Conservation (phyloP, 2,329 filamentous ascomycete species). For the Cadophora gregata region DNA sequence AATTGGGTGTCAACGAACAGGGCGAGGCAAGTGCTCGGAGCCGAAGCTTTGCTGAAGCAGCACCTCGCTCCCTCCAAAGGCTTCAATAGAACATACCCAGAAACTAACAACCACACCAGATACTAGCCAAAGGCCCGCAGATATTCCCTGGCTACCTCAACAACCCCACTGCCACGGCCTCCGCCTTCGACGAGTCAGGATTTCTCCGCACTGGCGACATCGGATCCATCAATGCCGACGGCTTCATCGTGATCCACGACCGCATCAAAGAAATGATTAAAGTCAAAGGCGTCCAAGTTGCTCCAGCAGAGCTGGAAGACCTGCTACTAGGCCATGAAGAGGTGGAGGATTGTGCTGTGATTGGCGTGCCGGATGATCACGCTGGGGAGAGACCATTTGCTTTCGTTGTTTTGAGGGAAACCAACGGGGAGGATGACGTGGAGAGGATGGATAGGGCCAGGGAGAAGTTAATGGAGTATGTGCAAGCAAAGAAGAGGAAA, state of each 20-base stretch:
- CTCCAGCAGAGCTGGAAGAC: slow-evolving; percentile 67
- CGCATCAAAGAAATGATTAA: slow-evolving; percentile 72
- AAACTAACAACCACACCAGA: slow-evolving; percentile 1
- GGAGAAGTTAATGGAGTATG: slow-evolving; percentile 20
- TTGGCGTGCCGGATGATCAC: slow-evolving; percentile 63
- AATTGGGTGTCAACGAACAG: slow-evolving; percentile 42
- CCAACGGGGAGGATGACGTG: slow-evolving; percentile 44
- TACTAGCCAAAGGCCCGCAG: slow-evolving; percentile 50
- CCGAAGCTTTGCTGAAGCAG: not conserved
- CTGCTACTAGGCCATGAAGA: slow-evolving; percentile 51
- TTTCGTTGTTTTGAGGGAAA: slow-evolving; percentile 56
- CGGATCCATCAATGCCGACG: slow-evolving; percentile 28
- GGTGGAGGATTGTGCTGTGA: slow-evolving; percentile 66
- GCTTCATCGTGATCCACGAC: slow-evolving; percentile 51
- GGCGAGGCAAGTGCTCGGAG: slow-evolving; percentile 5
- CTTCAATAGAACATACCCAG: not conserved
- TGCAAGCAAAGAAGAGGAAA: slow-evolving; percentile 53
- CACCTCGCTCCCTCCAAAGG: not conserved
- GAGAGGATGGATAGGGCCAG: slow-evolving; percentile 49
- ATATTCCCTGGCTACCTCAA: slow-evolving; percentile 33
- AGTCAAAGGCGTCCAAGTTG: slow-evolving; percentile 70
- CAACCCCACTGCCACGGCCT: slow-evolving; percentile 25
- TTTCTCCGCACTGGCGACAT: slow-evolving; percentile 34
- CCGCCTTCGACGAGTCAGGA: slow-evolving; percentile 25
- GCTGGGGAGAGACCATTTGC: slow-evolving; percentile 72